These are phyloP conservation scores for Panicum hallii DNA, from an alignment of 202 grass and related monocot genomes.

Conservation along the genomic window DNA sequence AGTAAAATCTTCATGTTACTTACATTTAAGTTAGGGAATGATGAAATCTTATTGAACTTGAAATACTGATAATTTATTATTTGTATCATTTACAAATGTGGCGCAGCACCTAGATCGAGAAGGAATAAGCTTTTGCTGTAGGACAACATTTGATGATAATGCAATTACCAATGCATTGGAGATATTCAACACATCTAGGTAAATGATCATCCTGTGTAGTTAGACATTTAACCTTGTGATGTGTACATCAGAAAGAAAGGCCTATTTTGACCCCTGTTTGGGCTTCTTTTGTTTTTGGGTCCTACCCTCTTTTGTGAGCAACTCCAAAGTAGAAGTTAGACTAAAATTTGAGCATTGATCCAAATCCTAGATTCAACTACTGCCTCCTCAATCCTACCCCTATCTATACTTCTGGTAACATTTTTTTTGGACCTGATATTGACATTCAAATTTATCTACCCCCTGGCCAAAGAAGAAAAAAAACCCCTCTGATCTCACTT, in stretches of 20 bases:
- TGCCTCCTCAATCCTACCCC: neutral
- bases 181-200: slow-evolving; percentile 84
- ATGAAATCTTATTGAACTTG: slow-evolving; percentile 10
- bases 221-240: slow-evolving; percentile 17
- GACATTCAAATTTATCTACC: neutral
- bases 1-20: slow-evolving; percentile 46
- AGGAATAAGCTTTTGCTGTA: slow-evolving; percentile 92
- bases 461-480: neutral
- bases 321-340: neutral
- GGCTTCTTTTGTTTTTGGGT: too few species aligned
- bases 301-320: neutral
- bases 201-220: neutral
- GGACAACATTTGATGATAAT: slow-evolving; percentile 90
- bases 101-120: slow-evolving; percentile 78
- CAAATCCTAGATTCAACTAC: neutral
- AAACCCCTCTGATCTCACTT: neutral
- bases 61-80: slow-evolving; percentile 2
- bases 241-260: neutral
- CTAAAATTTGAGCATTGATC: neutral
- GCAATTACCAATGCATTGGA: slow-evolving; percentile 96
- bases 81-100: neutral
- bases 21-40: neutral
- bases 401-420: neutral
- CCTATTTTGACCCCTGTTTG: neutral
- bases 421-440: neutral